These are phyloP conservation scores for Aureobasidium musti DNA, from an alignment of 2,329 filamentous ascomycete genomes.

Conservation along the genomic window DNA sequence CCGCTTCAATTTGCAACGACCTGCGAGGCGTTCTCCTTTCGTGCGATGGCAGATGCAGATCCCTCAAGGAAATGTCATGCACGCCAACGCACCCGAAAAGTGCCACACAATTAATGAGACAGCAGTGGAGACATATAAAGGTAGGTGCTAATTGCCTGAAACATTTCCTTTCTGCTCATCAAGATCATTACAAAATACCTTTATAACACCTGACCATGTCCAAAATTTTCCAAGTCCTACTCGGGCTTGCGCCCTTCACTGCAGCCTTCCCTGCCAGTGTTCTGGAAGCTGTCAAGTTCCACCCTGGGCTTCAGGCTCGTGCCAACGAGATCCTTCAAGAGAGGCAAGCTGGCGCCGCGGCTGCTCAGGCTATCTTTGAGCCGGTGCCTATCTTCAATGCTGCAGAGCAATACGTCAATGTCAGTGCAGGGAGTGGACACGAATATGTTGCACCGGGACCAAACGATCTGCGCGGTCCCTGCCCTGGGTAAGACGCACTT, in stretches of 20 bases:
- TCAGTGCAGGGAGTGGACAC: conserved; percentile 34
- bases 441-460: conserved; percentile 37
- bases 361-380: conserved; percentile 6
- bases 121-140: not conserved
- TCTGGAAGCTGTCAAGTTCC: conserved; percentile 15
- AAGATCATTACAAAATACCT: not conserved
- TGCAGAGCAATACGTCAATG: conserved; percentile 38
- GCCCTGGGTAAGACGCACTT: conserved; percentile 35
- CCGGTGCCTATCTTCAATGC: conserved; percentile 36
- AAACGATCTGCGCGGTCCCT: conserved; percentile 39
- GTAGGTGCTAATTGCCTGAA: not conserved
- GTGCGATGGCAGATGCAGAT: not conserved
- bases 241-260: not conserved
- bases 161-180: not conserved
- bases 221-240: not conserved
- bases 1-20: not conserved
- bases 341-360: conserved; percentile 14
- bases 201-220: not conserved
- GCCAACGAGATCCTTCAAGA: conserved; percentile 20
- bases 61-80: not conserved
- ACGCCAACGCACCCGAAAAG: not conserved
- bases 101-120: not conserved
- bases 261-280: conserved; percentile 10
- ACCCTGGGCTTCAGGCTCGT: conserved; percentile 8
- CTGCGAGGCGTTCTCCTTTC: not conserved